Conservation (phyloP, 208 protist species). For the Leishmania tarentolae region DNA sequence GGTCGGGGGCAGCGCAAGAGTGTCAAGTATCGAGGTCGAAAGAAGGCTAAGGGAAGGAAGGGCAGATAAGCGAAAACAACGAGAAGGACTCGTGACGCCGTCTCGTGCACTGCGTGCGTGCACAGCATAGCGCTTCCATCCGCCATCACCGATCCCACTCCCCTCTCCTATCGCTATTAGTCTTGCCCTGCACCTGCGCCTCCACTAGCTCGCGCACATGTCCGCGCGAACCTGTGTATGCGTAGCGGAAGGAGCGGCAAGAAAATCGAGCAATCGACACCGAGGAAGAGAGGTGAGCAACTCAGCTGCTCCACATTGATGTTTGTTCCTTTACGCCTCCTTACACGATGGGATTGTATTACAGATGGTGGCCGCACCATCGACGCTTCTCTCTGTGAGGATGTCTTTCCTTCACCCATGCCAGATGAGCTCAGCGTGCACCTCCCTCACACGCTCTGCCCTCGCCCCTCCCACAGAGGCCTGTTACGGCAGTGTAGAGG, state of each 20-base stretch:
- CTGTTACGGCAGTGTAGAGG: not conserved
- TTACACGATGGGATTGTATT: not conserved
- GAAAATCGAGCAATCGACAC: not conserved
- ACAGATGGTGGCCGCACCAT: not conserved
- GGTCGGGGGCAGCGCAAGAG: not conserved
- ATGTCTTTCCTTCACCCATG: not conserved
- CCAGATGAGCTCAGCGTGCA: not conserved
- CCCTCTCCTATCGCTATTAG: not conserved
- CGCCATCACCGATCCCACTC: too few species aligned
- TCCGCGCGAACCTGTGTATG: not conserved
- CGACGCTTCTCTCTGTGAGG: slow-evolving; percentile 3
- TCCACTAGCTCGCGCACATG: not conserved
- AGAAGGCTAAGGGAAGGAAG: too few species aligned
- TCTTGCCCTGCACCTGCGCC: not conserved
- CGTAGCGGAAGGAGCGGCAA: not conserved
- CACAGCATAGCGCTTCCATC: not conserved
- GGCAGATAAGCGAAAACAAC: too few species aligned
- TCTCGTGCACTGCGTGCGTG: not conserved
- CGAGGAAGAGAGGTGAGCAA: not conserved
- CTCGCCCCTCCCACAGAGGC: not conserved
- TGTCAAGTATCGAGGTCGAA: too few species aligned
- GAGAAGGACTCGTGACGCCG: not conserved
- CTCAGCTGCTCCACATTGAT: not conserved
- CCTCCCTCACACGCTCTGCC: not conserved
- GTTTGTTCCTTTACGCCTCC: not conserved